A percentile compares a stretch with the other conserved stretches of the same genome.
Conservation (phyloP, 176 grass and related monocot genomes). For the Otatea glauca region DNA sequence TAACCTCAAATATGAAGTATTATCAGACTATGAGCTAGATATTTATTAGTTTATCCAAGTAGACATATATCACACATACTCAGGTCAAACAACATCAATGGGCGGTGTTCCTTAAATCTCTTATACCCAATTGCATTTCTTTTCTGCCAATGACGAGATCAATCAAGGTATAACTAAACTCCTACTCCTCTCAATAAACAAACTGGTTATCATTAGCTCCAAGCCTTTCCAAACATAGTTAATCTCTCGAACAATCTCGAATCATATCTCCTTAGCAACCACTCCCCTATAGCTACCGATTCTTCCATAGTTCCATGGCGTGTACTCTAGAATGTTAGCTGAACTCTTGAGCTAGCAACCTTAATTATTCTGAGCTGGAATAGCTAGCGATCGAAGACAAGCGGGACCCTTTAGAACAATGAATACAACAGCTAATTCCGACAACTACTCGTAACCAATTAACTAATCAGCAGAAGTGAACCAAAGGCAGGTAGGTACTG, state of each 20-base stretch:
- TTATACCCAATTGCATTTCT: constrained; percentile 42
- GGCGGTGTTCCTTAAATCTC: constrained; percentile 38
- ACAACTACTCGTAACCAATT: constrained; percentile 39
- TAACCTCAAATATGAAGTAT: neutral
- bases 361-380: constrained; percentile 34
- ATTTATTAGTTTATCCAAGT: constrained; percentile 46
- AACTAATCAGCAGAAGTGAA: neutral
- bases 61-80: constrained; percentile 28
- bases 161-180: neutral
- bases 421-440: constrained; percentile 17
- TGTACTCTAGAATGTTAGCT: neutral
- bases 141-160: constrained; percentile 42
- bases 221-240: constrained; percentile 47
- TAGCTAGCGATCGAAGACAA: neutral
- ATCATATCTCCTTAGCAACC: constrained; percentile 17
- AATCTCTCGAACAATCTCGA: constrained; percentile 48
- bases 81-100: constrained; percentile 41
- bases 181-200: constrained; percentile 22
- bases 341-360: neutral
- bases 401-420: neutral
- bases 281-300: constrained; percentile 6
- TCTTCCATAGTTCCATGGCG: constrained; percentile 21
- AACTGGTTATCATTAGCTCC: constrained; percentile 2
- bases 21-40: constrained; percentile 1
- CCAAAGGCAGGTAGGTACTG: neutral